Conservation (phyloP, 139 green algal species). For the Ostreobium quekettii region DNA sequence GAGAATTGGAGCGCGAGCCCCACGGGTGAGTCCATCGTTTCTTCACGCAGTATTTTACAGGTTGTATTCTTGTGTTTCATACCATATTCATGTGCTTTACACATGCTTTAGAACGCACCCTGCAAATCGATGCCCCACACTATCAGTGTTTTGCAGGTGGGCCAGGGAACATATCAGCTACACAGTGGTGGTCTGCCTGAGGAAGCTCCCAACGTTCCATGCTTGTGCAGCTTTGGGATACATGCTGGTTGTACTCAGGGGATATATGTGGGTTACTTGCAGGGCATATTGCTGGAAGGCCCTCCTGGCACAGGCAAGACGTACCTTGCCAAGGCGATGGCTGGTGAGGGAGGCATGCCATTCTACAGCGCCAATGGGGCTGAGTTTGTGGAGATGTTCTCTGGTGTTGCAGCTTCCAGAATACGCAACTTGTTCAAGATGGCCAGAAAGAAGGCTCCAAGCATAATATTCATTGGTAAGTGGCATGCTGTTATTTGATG, state of each 20-base stretch:
- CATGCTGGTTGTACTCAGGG: too few species aligned
- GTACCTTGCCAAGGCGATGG: conserved; percentile 42
- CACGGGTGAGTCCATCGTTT: conserved; percentile 22
- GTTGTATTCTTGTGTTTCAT: too few species aligned
- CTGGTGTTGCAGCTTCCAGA: conserved; percentile 56
- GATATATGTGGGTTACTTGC: too few species aligned
- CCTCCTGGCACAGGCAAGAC: conserved; percentile 34
- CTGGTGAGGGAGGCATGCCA: conserved; percentile 50
- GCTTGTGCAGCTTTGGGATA: conserved; percentile 2
- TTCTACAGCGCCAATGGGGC: conserved; percentile 63
- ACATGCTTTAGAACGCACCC: too few species aligned
- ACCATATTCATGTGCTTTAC: too few species aligned
- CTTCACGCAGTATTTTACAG: conserved; percentile 14
- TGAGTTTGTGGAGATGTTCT: conserved; percentile 68
- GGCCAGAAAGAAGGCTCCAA: conserved; percentile 27
- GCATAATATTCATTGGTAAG: conserved; percentile 42
- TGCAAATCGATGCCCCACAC: too few species aligned
- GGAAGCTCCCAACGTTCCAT: too few species aligned
- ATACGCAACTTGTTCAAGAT: conserved; percentile 30
- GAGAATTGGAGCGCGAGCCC: conserved; percentile 36
- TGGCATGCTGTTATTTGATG: too few species aligned
- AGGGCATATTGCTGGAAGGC: conserved; percentile 27
- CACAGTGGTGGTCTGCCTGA: too few species aligned
- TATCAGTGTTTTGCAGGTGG: too few species aligned
- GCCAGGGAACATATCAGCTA: too few species aligned